phyloP scores from a whole-genome alignment of 768 basidiomycete species.

The Asterophora lycoperdoides region DNA sequence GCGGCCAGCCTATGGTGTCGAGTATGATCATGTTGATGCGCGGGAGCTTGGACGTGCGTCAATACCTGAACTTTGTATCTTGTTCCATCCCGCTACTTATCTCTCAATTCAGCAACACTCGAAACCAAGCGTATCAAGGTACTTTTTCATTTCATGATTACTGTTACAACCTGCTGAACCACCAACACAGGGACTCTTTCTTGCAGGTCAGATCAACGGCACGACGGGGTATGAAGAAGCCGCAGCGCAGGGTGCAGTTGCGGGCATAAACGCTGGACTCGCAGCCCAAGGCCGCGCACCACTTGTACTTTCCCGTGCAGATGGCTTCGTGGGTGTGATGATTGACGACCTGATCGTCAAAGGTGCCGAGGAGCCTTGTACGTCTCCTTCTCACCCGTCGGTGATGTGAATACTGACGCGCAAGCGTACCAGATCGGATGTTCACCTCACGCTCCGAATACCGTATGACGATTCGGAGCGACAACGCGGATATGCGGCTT shows the following conservation, averaged over 20 bases:
- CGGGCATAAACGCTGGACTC: conserved; percentile 85
- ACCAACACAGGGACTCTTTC: conserved; percentile 61
- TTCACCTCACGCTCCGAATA: conserved; percentile 91
- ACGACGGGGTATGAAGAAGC: conserved; percentile 96
- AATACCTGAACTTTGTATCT: not conserved
- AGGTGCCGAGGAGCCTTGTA: conserved; percentile 90
- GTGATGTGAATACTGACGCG: conserved; percentile 2
- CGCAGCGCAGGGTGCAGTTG: conserved; percentile 84
- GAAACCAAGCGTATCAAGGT: conserved; percentile 84
- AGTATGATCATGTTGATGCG: conserved; percentile 89
- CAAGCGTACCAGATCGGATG: conserved; percentile 66
- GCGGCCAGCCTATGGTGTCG: conserved; percentile 85
- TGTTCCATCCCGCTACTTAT: not conserved
- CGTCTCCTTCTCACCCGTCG: conserved; percentile 20
- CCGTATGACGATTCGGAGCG: conserved; percentile 80
- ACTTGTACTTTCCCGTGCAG: conserved; percentile 71
- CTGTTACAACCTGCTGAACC: too few species aligned
- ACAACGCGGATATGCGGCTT: conserved; percentile 83
- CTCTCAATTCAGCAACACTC: conserved; percentile 54
- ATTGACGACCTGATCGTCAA: conserved; percentile 87
- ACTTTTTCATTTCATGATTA: not conserved
- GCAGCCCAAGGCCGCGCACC: conserved; percentile 52
- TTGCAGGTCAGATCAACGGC: conserved; percentile 90
- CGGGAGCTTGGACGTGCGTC: conserved; percentile 68
- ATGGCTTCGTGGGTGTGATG: conserved; percentile 87